phyloP scores from a whole-genome alignment of 495 filamentous ascomycete genomes.

The Lophium mytilinum region DNA sequence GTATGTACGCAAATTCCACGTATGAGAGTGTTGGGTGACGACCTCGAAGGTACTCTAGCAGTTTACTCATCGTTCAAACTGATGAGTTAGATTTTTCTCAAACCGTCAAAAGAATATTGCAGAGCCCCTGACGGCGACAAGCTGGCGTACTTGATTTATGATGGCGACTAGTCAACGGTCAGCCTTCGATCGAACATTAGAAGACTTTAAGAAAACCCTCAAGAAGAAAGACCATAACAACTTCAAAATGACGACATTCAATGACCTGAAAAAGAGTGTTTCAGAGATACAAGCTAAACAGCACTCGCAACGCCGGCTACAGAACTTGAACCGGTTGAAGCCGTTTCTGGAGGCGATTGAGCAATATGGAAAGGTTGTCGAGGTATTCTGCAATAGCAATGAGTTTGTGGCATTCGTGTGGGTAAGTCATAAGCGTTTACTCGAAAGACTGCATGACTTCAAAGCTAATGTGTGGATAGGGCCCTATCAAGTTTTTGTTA shows the following conservation, averaged over 20 bases:
- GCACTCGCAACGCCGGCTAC: background rate
- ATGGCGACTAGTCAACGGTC: background rate
- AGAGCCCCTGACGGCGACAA: no score
- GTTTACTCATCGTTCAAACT: no score
- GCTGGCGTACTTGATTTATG: no score
- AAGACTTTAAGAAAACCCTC: background rate
- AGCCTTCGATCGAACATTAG: slow-evolving; percentile 18
- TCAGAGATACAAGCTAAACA: background rate
- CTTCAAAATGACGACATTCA: background rate
- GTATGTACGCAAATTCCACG: no score
- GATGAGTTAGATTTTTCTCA: no score
- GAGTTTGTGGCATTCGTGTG: slow-evolving; percentile 37
- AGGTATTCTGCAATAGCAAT: slow-evolving; percentile 33
- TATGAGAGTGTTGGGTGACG: no score
- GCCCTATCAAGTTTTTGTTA: background rate
- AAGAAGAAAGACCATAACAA: background rate
- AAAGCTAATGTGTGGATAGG: slow-evolving; percentile 2
- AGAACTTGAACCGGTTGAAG: background rate
- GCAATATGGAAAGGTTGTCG: slow-evolving; percentile 35
- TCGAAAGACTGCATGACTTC: no score
- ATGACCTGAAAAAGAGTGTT: background rate
- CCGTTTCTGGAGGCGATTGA: slow-evolving; percentile 37
- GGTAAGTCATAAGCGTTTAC: slow-evolving; percentile 5
- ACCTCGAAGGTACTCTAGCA: no score
- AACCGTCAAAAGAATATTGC: no score